These are phyloP conservation scores for Phytophthora citricola DNA, from an alignment of 352 stramenopile genomes.

Conservation along the genomic window DNA sequence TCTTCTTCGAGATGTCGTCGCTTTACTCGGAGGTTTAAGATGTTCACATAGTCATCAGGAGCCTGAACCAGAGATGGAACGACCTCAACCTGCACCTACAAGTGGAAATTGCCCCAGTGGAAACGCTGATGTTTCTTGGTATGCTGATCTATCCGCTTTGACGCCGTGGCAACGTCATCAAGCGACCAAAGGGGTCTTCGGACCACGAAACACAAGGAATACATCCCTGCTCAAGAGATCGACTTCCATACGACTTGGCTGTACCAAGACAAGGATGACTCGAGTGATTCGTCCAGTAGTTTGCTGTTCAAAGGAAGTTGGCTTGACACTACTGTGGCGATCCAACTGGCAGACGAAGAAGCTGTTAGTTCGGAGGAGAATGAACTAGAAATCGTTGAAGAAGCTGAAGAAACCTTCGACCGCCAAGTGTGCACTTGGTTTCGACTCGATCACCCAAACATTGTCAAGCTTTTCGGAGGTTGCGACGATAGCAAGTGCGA, in stretches of 20 bases:
- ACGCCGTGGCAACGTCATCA: slow-evolving; percentile 4
- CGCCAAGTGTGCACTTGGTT: slow-evolving; percentile 16
- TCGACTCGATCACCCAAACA: slow-evolving; percentile 16
- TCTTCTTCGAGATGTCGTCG: slow-evolving; percentile 1
- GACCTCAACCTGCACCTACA: neutral
- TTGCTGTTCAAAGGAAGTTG: slow-evolving; percentile 14
- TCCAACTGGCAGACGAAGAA: slow-evolving; percentile 3
- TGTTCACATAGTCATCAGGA: neutral
- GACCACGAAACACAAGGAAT: slow-evolving; percentile 9
- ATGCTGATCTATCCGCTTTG: slow-evolving; percentile 6
- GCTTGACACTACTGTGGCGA: slow-evolving; percentile 22
- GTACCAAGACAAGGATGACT: slow-evolving; percentile 1
- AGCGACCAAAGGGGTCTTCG: neutral
- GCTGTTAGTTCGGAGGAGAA: too few relatives aligned
- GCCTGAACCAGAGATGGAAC: slow-evolving; percentile 18
- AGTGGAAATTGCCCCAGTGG: neutral
- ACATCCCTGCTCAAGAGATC: slow-evolving; percentile 15
- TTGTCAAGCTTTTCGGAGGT: slow-evolving; percentile 15
- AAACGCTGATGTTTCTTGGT: neutral
- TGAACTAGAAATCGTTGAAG: neutral
- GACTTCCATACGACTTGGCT: slow-evolving; percentile 10
- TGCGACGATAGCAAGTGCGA: slow-evolving; percentile 12
- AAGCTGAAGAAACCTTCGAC: slow-evolving; percentile 6
- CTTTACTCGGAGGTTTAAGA: neutral
- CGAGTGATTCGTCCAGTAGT: slow-evolving; percentile 5